A percentile compares a stretch with the other conserved stretches of the same genome.
phyloP scores from a whole-genome alignment of 345 rosid genomes.

The Salix purpurea region DNA sequence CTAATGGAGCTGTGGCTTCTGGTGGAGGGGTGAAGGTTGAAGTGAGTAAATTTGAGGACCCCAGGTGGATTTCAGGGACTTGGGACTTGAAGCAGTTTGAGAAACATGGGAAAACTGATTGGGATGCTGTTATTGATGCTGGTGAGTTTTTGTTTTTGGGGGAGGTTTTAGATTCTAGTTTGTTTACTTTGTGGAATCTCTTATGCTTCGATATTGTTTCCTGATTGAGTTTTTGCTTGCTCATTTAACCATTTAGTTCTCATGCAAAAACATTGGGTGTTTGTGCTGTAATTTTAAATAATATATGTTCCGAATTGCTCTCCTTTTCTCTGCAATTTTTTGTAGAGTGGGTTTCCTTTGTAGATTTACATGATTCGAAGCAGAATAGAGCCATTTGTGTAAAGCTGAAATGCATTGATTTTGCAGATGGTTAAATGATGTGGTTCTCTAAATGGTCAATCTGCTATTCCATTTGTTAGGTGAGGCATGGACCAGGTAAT shows the following conservation, averaged over 20 bases:
- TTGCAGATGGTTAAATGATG: neutral
- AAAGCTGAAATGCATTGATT: neutral
- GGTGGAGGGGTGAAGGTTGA: constrained; percentile 5
- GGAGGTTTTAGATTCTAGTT: neutral
- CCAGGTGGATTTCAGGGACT: constrained; percentile 79
- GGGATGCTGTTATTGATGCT: constrained; percentile 94
- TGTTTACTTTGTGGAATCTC: neutral
- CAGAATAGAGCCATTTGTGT: neutral
- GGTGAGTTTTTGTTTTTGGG: constrained; percentile 39
- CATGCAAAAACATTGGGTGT: neutral
- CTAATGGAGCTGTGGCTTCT: constrained; percentile 37
- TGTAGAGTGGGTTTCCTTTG: neutral
- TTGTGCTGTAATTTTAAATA: neutral
- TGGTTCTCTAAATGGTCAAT: neutral
- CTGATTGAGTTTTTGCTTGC: neutral
- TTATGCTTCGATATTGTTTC: neutral
- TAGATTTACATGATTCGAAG: neutral
- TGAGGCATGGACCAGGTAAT: neutral
- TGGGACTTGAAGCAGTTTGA: constrained; percentile 82
- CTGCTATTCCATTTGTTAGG: neutral
- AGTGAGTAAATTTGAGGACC: constrained; percentile 47
- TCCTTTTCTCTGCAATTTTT: neutral
- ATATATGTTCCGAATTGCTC: neutral
- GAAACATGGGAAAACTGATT: constrained; percentile 59
- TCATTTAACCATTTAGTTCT: neutral